Conservation (phyloP, 306 rosid species). For the Fragaria iinumae region DNA sequence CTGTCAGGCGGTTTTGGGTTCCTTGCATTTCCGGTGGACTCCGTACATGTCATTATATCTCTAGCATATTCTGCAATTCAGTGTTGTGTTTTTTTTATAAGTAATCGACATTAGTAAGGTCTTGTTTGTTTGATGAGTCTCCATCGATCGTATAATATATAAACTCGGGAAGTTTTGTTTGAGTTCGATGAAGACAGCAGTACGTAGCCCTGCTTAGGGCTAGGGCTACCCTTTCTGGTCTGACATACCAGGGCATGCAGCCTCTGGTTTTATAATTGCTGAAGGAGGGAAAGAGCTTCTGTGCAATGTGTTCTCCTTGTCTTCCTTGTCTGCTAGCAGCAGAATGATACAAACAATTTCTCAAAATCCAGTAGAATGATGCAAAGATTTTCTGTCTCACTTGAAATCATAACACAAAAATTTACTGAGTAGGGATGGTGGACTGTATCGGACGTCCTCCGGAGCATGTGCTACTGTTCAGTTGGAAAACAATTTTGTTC, state of each 20-base stretch:
- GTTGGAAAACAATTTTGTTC: neutral
- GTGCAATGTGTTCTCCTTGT: neutral
- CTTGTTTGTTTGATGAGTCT: neutral
- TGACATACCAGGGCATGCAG: neutral
- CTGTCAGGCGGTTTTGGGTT: conserved; percentile 4
- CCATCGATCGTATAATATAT: neutral
- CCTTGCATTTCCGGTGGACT: neutral
- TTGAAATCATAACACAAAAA: too few species aligned
- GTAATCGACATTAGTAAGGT: neutral
- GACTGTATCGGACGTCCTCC: too few species aligned
- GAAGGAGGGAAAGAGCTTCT: neutral
- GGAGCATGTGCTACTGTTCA: neutral
- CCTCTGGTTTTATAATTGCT: neutral
- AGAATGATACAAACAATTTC: neutral
- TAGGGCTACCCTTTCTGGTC: neutral
- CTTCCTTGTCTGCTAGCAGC: neutral
- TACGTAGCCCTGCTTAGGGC: neutral
- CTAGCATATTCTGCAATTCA: neutral
- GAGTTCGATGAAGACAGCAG: neutral
- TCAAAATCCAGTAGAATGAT: too few species aligned
- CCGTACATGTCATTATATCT: neutral
- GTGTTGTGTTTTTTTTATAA: neutral
- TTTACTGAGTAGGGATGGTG: too few species aligned
- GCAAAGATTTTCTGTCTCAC: too few species aligned
- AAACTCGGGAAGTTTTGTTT: neutral